Evolutionary conservation across 305 asterid species (phyloP).

Genomic region (Salvia sclarea): DNA sequence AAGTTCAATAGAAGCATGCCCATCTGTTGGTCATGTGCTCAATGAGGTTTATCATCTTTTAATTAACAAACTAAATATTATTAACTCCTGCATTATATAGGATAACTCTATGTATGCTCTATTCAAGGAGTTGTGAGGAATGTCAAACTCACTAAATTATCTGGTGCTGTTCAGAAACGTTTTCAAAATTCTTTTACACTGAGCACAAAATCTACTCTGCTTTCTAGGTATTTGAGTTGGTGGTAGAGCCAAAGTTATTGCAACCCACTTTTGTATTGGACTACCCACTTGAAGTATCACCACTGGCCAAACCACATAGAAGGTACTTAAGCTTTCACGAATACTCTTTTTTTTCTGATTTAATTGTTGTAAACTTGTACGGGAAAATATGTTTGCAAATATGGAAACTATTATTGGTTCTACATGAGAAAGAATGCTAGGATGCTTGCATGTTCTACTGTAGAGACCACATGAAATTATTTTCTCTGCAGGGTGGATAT

Average conservation of each 20-base stretch:
- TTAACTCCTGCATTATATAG: conserved; percentile 7
- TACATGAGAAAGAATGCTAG: neutral
- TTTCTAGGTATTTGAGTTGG: conserved; percentile 79
- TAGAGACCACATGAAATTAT: neutral
- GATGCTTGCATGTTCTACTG: neutral
- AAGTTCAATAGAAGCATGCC: conserved; percentile 69
- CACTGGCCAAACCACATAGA: conserved; percentile 97
- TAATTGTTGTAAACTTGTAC: neutral
- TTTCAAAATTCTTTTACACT: neutral
- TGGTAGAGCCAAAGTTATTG: conserved; percentile 76
- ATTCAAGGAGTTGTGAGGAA: neutral
- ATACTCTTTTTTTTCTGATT: conserved; percentile 5
- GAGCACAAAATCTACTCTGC: conserved; percentile 3
- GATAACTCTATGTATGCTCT: conserved; percentile 9
- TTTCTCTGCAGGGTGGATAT: neutral
- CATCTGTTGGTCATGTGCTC: conserved; percentile 80
- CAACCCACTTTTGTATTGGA: conserved; percentile 98
- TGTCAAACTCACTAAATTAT: conserved; percentile 17
- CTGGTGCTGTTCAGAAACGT: neutral
- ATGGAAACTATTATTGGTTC: neutral
- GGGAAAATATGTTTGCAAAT: neutral
- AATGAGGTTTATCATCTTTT: conserved; percentile 66
- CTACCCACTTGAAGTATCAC: conserved; percentile 94
- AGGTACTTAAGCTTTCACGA: conserved; percentile 47
- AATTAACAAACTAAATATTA: conserved; percentile 12